phyloP scores from a whole-genome alignment of 768 basidiomycete genomes.

The Tricholoma matsutake region DNA sequence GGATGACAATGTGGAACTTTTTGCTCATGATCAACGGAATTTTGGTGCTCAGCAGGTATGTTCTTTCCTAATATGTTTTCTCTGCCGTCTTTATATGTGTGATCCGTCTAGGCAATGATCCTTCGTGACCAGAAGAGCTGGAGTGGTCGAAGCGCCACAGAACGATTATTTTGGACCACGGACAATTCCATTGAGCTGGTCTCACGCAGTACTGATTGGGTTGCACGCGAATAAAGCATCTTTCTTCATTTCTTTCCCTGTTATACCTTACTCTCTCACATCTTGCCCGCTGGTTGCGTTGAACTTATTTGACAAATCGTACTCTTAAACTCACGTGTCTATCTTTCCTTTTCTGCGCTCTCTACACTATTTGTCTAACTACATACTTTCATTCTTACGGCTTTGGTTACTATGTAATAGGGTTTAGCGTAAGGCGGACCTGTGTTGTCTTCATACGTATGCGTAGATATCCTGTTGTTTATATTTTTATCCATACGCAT shows the following conservation, averaged over 20 bases:
- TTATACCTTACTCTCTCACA: slow-evolving; percentile 9
- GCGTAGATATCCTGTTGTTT: not conserved
- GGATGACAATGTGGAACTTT: slow-evolving; percentile 87
- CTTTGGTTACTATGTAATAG: slow-evolving; percentile 14
- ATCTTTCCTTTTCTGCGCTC: slow-evolving; percentile 2
- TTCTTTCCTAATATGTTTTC: slow-evolving; percentile 8
- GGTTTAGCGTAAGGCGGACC: not conserved
- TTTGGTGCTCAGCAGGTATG: slow-evolving; percentile 95
- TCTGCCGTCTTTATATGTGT: not conserved
- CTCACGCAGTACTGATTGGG: slow-evolving; percentile 83
- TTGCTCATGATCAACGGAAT: slow-evolving; percentile 91
- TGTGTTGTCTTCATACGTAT: not conserved
- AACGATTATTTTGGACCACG: slow-evolving; percentile 88
- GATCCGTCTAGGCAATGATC: slow-evolving; percentile 76
- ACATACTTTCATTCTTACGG: slow-evolving; percentile 3
- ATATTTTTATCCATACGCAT: not conserved
- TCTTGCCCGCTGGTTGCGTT: slow-evolving; percentile 11
- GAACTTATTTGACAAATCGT: slow-evolving; percentile 13
- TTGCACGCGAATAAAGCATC: slow-evolving; percentile 56
- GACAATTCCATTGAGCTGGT: slow-evolving; percentile 89
- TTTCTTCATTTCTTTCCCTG: not conserved
- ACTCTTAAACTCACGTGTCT: slow-evolving; percentile 1
- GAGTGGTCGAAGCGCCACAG: slow-evolving; percentile 88
- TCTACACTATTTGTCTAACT: slow-evolving; percentile 6
- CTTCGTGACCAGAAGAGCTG: slow-evolving; percentile 94